Base-by-base conservation (phyloP, 2,329 filamentous ascomycete species). In the Tolypocladium capitatum region DNA sequence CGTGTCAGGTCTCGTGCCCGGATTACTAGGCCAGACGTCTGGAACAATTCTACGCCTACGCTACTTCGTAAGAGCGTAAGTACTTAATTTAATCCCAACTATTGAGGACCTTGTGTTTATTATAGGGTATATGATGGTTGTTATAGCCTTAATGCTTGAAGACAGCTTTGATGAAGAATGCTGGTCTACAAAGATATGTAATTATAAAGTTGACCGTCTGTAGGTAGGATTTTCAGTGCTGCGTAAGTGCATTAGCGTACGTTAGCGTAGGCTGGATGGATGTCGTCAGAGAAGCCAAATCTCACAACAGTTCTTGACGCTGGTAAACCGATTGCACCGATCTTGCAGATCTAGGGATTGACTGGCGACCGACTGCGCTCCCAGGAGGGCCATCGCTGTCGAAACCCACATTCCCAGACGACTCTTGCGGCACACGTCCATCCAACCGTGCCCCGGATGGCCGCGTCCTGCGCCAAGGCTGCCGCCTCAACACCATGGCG, bases 401-500 rank as follows among this genome's bases (percentile, higher is more conserved):
- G 8, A 18, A 41, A 10, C 18, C 16, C 16, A 11, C 36, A 24
- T 24, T 18, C 38, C n/a, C 8, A 24, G 27, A 24, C 38, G 38
- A 42, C 32, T n/a, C 9, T 14, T 18, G 20, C n/a, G 20, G 16
- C 33, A 16, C 20, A 16, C 14, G 16, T 20, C 27, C 24, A 20
- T 32, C 44, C 5, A 45, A 27, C 16, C 24, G 24, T 35, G 27
- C 27, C 42, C 45, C 46, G 48, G 33, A 56, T 56, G 54, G 51
- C 54, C 43, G 48, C 51, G 33, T 48, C 48, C 35, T 48, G 44
- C 38, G 48, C 51, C 54, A 54, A 52, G 45, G 47, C 53, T 34
- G 46, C 54, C 48, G 50, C 51, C 46, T 45, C 51, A 46, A 49
- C 48, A 35, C 45, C 50, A 40, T 53, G 54, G 55, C 52, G 50